Conservation (phyloP, 208 protist species). For the Wallacemonas collosoma region DNA sequence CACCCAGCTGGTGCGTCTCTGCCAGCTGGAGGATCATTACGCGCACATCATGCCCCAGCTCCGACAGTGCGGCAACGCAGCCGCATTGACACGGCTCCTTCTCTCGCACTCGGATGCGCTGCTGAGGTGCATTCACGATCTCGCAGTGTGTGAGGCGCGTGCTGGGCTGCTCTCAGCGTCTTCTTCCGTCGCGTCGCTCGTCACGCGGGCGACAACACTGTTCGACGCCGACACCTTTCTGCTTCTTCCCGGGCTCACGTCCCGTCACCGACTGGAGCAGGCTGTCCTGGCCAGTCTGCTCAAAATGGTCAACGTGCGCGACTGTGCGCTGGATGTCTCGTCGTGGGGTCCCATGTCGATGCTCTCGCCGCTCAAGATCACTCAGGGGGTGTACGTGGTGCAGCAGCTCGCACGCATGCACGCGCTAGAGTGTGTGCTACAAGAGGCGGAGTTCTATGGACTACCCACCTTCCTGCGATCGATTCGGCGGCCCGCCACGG, state of each 20-base stretch:
- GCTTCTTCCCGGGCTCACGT: constrained; percentile 40
- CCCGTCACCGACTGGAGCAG: constrained; percentile 52
- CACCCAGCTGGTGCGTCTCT: constrained; percentile 40
- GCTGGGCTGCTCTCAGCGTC: constrained; percentile 13
- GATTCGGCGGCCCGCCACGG: constrained; percentile 41
- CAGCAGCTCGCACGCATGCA: constrained; percentile 40
- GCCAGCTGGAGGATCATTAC: constrained; percentile 45
- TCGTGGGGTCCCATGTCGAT: constrained; percentile 60
- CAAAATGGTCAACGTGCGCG: constrained; percentile 21
- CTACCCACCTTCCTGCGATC: constrained; percentile 87
- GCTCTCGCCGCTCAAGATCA: constrained; percentile 43
- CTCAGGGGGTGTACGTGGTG: constrained; percentile 63
- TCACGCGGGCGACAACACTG: background rate
- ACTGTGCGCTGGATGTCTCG: constrained; percentile 30
- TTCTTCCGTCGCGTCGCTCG: constrained; percentile 20
- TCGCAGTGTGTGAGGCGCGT: constrained; percentile 6
- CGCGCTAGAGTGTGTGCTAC: constrained; percentile 44
- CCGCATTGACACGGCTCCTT: constrained; percentile 29
- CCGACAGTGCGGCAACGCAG: constrained; percentile 23
- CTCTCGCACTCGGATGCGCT: constrained; percentile 28
- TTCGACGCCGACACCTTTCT: constrained; percentile 31
- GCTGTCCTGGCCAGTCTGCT: constrained; percentile 44
- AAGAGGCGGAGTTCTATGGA: constrained; percentile 70
- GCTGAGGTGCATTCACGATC: background rate
- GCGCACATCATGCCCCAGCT: constrained; percentile 33